Base-by-base conservation (phyloP, 2,329 filamentous ascomycete genomes). In the Aureobasidium vineae region DNA sequence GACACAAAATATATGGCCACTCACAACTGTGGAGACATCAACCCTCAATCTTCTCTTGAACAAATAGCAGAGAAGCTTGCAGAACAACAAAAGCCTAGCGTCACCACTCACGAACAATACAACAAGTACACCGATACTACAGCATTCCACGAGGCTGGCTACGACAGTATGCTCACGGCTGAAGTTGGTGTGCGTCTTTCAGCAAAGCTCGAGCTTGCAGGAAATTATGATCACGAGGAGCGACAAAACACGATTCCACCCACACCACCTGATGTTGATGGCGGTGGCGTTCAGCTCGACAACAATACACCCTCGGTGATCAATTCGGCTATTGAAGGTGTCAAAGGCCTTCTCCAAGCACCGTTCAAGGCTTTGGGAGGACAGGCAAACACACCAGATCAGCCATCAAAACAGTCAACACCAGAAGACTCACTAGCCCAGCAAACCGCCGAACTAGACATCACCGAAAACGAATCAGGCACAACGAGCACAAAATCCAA, bases 1-100 rank as follows among this genome's bases (percentile, higher is more conserved):
- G 86, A 88, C 69, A 88, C 86, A 0, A 88, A 88, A 71, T 88
- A 86, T 70, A 79, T 88, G 71, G 84, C 84, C 5, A 87, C 85
- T 0, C 80, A 85, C 70, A 80, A 83, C 50, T 84, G 80, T 68
- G 82, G 79, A 69, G 75, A 84, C 74, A 74, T 84, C 66, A 84
- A 82, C 65, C 80, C 82, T 1, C 78, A 78, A 13, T 79, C 78
- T 1, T 79, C 79, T 2, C 74, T 85, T 0, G 77, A 83, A 70
- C 78, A 84, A 31, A 79, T 85, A 31, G 77, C 83, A 0, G 72
- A 78, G 15, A 75, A 77, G 13, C 74, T 84, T 33, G 74, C 75
- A 52, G 69, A 69, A 5, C 76, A 80, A 41, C 72, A 77, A 31
- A 73, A 77, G 19, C 84, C 84, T 2, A 63, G 76, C 2, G 78